A percentile compares a stretch with the other conserved stretches of the same genome.
Conservation (phyloP, 169 alveolate genomes). For the Plasmodium adleri region DNA sequence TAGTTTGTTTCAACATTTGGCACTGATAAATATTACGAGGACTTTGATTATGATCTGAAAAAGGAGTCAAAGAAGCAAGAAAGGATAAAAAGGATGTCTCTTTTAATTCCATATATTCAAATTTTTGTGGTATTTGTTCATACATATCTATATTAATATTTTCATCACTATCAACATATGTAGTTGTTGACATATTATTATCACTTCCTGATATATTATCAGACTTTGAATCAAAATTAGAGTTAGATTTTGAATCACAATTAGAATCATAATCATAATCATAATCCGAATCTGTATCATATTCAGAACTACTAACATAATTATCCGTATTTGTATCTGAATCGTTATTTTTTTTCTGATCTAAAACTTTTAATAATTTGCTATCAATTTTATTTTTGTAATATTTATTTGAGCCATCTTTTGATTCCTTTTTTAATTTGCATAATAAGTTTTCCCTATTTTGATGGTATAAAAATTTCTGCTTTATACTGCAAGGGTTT, state of each 20-base stretch:
- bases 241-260: slow-evolving; percentile 18
- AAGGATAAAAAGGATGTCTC: slow-evolving; percentile 96
- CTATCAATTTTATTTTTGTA: not conserved
- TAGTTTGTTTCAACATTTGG: slow-evolving; percentile 99
- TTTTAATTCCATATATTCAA: slow-evolving; percentile 96
- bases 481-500: slow-evolving; percentile 27
- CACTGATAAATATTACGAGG: slow-evolving; percentile 99
- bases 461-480: slow-evolving; percentile 29
- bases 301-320: not conserved
- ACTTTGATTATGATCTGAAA: slow-evolving; percentile 98
- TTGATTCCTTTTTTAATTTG: not conserved
- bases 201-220: not conserved
- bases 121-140: slow-evolving; percentile 88
- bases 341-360: not conserved
- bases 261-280: not conserved
- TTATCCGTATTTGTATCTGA: not conserved
- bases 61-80: slow-evolving; percentile 98
- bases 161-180: slow-evolving; percentile 74
- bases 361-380: slow-evolving; percentile 16
- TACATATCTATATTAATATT: slow-evolving; percentile 67
- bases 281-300: slow-evolving; percentile 44
- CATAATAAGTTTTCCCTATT: slow-evolving; percentile 12
- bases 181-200: slow-evolving; percentile 18
- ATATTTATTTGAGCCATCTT: not conserved
- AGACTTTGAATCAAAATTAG: slow-evolving; percentile 26